Conservation (phyloP, 2,329 filamentous ascomycete genomes). For the Mycogone perniciosa region DNA sequence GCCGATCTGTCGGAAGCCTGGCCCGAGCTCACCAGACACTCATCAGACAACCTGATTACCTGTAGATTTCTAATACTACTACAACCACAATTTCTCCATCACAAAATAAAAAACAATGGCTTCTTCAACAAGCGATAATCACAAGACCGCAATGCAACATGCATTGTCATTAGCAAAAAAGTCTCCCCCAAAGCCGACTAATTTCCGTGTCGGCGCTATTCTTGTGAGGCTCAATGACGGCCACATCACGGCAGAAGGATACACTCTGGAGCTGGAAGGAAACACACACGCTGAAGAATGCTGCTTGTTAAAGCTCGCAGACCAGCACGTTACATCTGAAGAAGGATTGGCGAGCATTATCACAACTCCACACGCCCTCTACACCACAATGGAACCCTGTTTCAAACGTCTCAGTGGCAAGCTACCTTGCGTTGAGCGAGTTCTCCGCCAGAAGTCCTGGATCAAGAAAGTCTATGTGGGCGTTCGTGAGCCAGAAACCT, state of each 20-base stretch:
- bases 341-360: constrained; percentile 43
- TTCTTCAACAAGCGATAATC: constrained; percentile 30
- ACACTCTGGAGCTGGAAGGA: constrained; percentile 81
- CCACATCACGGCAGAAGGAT: constrained; percentile 69
- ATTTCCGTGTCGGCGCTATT: constrained; percentile 93
- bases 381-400: constrained; percentile 91
- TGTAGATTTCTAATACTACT: neutral
- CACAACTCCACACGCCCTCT: constrained; percentile 47
- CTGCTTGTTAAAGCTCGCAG: constrained; percentile 69
- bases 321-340: constrained; percentile 43
- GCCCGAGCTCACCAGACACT: neutral
- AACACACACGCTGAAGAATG: constrained; percentile 98
- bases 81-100: neutral
- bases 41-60: neutral
- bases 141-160: constrained; percentile 53
- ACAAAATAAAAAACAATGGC: constrained; percentile 16
- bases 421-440: constrained; percentile 69
- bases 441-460: constrained; percentile 55
- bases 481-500: constrained; percentile 82
- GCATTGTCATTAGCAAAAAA: constrained; percentile 70
- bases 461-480: constrained; percentile 81
- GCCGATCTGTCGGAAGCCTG: neutral
- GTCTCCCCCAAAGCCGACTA: constrained; percentile 81
- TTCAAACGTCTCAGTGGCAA: constrained; percentile 69
- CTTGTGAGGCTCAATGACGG: constrained; percentile 56